phyloP scores from a whole-genome alignment of 2,329 filamentous ascomycete genomes.

The Aspergillus amoenus region DNA sequence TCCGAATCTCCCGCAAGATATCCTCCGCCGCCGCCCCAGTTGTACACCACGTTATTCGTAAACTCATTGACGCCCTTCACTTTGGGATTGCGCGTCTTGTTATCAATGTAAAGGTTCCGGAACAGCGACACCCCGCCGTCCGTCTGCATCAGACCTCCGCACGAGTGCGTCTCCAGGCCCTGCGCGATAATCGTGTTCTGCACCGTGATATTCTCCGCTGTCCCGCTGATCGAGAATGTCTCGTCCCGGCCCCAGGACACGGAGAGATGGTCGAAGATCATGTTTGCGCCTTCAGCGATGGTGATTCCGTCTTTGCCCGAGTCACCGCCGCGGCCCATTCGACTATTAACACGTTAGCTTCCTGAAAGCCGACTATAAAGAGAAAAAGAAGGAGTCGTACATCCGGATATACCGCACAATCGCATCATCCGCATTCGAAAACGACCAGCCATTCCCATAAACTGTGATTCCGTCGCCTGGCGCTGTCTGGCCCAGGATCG shows the following conservation, averaged over 20 bases:
- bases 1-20: constrained; percentile 56
- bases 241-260: constrained; percentile 58
- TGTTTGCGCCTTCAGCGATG: constrained; percentile 53
- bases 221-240: constrained; percentile 54
- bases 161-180: constrained; percentile 55
- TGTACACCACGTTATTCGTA: constrained; percentile 53
- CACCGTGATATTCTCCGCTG: constrained; percentile 51
- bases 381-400: constrained; percentile 20
- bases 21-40: constrained; percentile 52
- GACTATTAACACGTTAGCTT: not conserved
- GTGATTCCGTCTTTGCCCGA: constrained; percentile 55
- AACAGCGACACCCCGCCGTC: constrained; percentile 43
- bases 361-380: not conserved
- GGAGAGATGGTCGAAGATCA: constrained; percentile 59
- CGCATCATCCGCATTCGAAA: constrained; percentile 52
- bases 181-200: constrained; percentile 56
- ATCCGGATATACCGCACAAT: constrained; percentile 58
- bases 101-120: constrained; percentile 58
- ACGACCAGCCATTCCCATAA: constrained; percentile 56
- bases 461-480: constrained; percentile 52
- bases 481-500: constrained; percentile 53
- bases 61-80: constrained; percentile 59
- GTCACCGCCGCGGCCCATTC: constrained; percentile 44
- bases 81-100: constrained; percentile 58
- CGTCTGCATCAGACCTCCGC: constrained; percentile 47